Evolutionary conservation across 441 rosid species (phyloP), one percentile per base, ranked within the genome.

Genomic region (Adansonia grandidieri): DNA sequence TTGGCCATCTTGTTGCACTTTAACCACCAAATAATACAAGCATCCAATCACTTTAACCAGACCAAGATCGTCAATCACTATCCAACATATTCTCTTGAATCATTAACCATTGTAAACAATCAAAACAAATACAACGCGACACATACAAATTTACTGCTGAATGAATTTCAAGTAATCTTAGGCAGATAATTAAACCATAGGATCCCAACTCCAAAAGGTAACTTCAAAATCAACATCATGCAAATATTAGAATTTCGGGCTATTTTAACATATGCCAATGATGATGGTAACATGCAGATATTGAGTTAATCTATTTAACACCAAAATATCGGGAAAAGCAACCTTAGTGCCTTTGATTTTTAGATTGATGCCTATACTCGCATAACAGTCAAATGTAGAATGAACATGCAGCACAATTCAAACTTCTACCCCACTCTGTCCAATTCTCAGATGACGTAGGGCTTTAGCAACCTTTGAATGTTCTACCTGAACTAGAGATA

Each of bases 81-180:
- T 42, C 51, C 22, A 42, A 42, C 14, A 9, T 42, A 66, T 66
- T 66, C 51, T 40, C 51, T 42, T 42, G 13, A 66, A 66, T 44
- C 71, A 4, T 40, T n/a, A 24, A 66, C 32, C 60, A 68, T 47
- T 20, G 9, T 17, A 68, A 32, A 20, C 15, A 47, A 24, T 1
- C 60, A 24, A 53, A 51, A 50, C 45, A 51, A 71, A 47, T 32
- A 53, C 75, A 28, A 14, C 74, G 32, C 15, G 61, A 28, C 45
- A 42, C 48, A 3, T 7, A 1, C 61, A 53, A 53, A 51, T 28
- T 62, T 32, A 32, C 37, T 32, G 37, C 37, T 24, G 13, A 62
- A 28, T 28, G 44, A 28, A n/a, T 5, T 62, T 62, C 44, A 28
- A 1, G 13, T 2, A 62, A 62, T 62, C 42, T 28, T 62, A 28